Evolutionary conservation across 208 protist species (phyloP), one percentile per base, ranked within the genome.

Genomic region (Phytomonas sp.): DNA sequence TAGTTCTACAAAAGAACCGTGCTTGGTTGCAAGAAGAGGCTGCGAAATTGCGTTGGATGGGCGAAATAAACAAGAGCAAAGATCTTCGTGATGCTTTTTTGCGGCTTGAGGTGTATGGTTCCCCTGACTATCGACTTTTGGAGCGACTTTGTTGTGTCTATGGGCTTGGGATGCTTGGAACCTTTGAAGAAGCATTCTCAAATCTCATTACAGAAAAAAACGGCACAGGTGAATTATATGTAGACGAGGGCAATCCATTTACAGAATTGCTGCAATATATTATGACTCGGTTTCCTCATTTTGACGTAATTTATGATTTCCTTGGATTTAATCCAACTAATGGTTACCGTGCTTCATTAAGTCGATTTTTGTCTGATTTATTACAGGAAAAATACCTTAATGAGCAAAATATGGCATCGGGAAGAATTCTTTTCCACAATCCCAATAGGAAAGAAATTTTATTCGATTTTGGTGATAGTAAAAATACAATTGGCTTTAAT

Each of bases 101-200:
- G 36, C 79, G 90, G 31, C 70, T 95, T 23, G 87, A 95, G 63
- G 72, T 83, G 46, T 86, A 86, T 63, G 90, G 87, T 15, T 78
- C 90, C 34, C 62, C 75, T 33, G 85, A 95, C 64, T 74, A 88
- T 70, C 79, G 81, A 43, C 71, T 93, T 36, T 72, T 95, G 32
- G 85, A 95, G 61, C 73, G 90, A 4, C 68, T 95, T 31, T 92
- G 85, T 77, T 91, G 87, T 72, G 80, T 95, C 61, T 95, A 95
- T 68, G 84, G 90, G 13, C 36, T 95, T 34, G 90, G 76, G 20
- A 66, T 88, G 62, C 80, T 87, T 31, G 84, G 85, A 17, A 85
- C 81, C 0, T 95, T 92, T 73, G 83, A 91, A 11, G 78, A 85
- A 51, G 90, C 90, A 13, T 95, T 95, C 75, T 80, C 74, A 37